These are phyloP conservation scores for Pseudocercospora cruenta DNA, from an alignment of 2,329 filamentous ascomycete genomes.

Conservation along the genomic window DNA sequence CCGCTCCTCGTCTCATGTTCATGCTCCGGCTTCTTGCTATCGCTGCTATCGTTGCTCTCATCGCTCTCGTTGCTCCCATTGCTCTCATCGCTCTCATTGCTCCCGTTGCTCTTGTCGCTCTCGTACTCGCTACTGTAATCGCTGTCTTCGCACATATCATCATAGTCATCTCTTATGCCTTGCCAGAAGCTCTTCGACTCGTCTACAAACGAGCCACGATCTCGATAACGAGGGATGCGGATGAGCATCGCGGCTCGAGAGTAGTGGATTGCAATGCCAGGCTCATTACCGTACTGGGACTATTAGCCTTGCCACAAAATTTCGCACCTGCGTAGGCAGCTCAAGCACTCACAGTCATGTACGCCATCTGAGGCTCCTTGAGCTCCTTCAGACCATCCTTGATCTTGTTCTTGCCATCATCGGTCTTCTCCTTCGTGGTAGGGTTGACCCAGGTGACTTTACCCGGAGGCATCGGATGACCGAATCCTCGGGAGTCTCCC, in stretches of 20 bases:
- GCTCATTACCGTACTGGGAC: constrained; percentile 8
- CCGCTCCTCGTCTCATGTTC: no score
- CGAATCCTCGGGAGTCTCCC: background rate
- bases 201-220: background rate
- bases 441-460: background rate
- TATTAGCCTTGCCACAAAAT: background rate
- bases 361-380: constrained; percentile 5
- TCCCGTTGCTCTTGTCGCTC: no score
- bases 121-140: no score
- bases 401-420: no score
- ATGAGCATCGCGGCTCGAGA: constrained; percentile 15
- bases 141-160: background rate
- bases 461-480: background rate
- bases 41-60: no score
- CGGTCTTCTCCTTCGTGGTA: no score
- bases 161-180: background rate
- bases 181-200: background rate
- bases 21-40: no score
- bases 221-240: constrained; percentile 2
- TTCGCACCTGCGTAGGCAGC: no score
- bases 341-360: background rate
- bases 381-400: background rate
- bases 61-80: no score
- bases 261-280: constrained; percentile 6
- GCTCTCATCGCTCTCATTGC: no score